Percentiles rank a stretch among this genome's conserved stretches.
These are phyloP conservation scores for Ophiocordyceps sinensis DNA, from an alignment of 2,329 filamentous ascomycete genomes.

Conservation along the genomic window DNA sequence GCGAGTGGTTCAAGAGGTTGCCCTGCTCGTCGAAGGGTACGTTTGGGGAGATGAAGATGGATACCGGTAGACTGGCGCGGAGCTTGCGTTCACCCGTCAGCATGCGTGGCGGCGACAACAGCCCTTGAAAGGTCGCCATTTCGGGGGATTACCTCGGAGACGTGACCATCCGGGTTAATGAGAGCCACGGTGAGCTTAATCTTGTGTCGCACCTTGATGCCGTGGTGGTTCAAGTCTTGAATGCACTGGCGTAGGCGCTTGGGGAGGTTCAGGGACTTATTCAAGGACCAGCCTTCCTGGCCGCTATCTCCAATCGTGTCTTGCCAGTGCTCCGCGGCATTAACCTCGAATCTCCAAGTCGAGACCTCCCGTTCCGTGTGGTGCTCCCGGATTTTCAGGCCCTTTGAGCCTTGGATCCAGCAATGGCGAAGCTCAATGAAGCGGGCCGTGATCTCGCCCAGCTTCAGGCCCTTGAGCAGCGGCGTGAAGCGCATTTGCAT, in stretches of 20 bases:
- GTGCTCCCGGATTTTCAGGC: slow-evolving; percentile 37
- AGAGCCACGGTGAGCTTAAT: slow-evolving; percentile 82
- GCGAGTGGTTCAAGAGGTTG: slow-evolving; percentile 52
- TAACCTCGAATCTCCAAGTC: slow-evolving; percentile 40
- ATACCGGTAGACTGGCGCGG: slow-evolving; percentile 77
- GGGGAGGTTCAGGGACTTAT: slow-evolving; percentile 54
- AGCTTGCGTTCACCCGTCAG: slow-evolving; percentile 31
- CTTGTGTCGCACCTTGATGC: slow-evolving; percentile 87
- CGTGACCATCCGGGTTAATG: slow-evolving; percentile 87
- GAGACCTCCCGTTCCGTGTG: slow-evolving; percentile 51
- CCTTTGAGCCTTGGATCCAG: slow-evolving; percentile 31
- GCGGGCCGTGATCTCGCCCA: slow-evolving; percentile 70
- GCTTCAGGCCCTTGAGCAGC: slow-evolving; percentile 71
- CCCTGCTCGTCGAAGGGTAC: slow-evolving; percentile 81
- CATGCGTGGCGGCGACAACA: not conserved
- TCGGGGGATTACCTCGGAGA: slow-evolving; percentile 57
- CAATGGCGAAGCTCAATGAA: slow-evolving; percentile 68
- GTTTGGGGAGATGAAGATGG: slow-evolving; percentile 91
- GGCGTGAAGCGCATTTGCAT: slow-evolving; percentile 81
- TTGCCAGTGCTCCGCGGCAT: slow-evolving; percentile 48
- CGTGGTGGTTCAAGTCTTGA: slow-evolving; percentile 77
- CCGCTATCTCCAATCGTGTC: slow-evolving; percentile 54
- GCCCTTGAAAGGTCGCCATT: not conserved
- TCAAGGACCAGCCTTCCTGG: slow-evolving; percentile 50
- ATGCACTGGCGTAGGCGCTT: slow-evolving; percentile 71